Evolutionary conservation across 108 stramenopile species (phyloP), one percentile per base, ranked within the genome.

Genomic region (Seminavis robusta): DNA sequence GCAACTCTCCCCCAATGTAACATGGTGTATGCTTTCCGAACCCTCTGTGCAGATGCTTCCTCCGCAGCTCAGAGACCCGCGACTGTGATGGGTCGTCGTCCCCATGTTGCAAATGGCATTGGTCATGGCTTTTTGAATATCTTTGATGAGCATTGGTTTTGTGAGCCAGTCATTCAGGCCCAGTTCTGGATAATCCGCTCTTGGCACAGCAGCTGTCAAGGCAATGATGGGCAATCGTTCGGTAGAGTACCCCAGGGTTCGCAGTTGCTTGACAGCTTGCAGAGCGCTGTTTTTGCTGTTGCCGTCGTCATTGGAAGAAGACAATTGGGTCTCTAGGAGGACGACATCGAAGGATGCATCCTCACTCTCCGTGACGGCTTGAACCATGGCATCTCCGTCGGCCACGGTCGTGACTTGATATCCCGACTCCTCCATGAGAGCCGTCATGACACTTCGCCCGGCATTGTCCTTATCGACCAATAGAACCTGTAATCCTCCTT

Each of bases 311-410:
- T 81, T 74, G 75, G 82, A 71, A 0, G 69, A 59, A 10, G 85
- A 81, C 85, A 86, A 82, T 39, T 82, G 77, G 21, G 69, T 48
- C 47, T 86, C 85, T 81, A 86, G 80, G 33, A 83, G 55, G 1
- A 86, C 71, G n/a, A 79, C 33, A 38, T 77, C 71, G 38, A 49
- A 82, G 13, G 29, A n/a, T 30, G 16, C 28, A 5, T 10, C 21
- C 34, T 20, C 23, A 7, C n/a, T n/a, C n/a, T n/a, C n/a, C n/a
- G n/a, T n/a, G 4, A 64, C 32, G n/a, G 16, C 49, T 3, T 72
- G 61, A 3, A 78, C 32, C 5, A 67, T 75, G 38, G 54, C 32
- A 25, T 43, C 24, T 2, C 73, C 79, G 38, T 72, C 65, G 10
- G 58, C 43, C 9, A 56, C 80, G 37, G 57, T 44, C 3, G 37